Evolutionary conservation across 345 rosid species (phyloP).

Genomic region (Gossypium raimondii): DNA sequence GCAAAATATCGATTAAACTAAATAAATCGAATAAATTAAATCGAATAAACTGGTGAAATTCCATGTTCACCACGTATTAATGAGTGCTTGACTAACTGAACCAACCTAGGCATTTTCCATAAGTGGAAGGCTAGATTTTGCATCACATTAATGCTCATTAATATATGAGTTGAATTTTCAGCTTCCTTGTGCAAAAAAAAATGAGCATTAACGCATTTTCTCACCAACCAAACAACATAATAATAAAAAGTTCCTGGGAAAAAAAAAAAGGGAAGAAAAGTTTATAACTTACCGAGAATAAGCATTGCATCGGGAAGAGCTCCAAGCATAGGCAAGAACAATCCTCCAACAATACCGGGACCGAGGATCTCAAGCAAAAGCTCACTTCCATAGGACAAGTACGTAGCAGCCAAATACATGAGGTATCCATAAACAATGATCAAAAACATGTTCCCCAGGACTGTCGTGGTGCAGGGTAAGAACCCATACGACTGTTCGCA

Average conservation of each 20-base stretch:
- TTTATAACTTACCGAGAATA: constrained; percentile 55
- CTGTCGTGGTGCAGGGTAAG: constrained; percentile 84
- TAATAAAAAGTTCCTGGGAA: too few species aligned
- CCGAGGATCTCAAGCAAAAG: constrained; percentile 86
- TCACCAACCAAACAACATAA: neutral
- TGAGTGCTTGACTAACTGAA: too few species aligned
- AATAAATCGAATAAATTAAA: too few species aligned
- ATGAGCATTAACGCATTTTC: neutral
- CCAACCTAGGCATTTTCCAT: neutral
- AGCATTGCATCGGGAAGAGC: constrained; percentile 99
- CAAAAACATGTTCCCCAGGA: constrained; percentile 66
- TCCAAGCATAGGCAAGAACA: constrained; percentile 87
- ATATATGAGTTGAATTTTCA: neutral
- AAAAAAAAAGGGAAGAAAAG: neutral
- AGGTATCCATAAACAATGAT: constrained; percentile 72
- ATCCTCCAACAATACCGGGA: constrained; percentile 90
- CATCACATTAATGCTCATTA: neutral
- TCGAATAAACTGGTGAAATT: too few species aligned
- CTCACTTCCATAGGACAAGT: constrained; percentile 83
- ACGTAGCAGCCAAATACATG: constrained; percentile 80
- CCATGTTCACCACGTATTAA: too few species aligned
- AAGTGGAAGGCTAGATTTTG: neutral
- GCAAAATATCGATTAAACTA: too few species aligned
- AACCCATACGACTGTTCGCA: constrained; percentile 94
- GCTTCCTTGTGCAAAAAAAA: neutral